Conservation (phyloP, 805 yeast species). For the Starmerella stigmatis region DNA sequence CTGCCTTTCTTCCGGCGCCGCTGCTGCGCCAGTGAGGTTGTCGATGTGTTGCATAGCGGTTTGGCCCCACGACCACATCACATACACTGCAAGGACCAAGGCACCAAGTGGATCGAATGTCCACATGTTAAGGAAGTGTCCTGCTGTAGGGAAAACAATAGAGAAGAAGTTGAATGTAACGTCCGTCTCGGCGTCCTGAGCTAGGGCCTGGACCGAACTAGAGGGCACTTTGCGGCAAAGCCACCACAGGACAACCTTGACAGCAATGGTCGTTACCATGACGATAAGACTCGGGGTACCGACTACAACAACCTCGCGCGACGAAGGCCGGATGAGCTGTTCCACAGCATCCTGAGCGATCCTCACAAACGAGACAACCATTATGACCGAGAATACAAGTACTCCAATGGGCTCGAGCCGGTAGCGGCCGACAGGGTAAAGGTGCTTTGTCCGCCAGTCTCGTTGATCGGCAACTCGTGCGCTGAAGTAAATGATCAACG, state of each 20-base stretch:
- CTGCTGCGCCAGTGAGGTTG: conserved; percentile 65
- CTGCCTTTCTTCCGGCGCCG: conserved; percentile 51
- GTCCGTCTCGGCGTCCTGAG: conserved; percentile 75
- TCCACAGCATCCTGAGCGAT: conserved; percentile 56
- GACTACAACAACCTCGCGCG: conserved; percentile 35
- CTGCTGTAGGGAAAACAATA: conserved; percentile 56
- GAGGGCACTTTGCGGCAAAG: conserved; percentile 54
- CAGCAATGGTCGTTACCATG: conserved; percentile 52
- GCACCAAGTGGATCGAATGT: conserved; percentile 76
- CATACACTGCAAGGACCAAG: conserved; percentile 47
- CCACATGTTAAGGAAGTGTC: conserved; percentile 44
- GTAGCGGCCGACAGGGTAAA: conserved; percentile 58
- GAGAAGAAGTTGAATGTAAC: conserved; percentile 63
- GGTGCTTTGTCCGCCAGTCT: conserved; percentile 37
- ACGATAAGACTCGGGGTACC: conserved; percentile 44
- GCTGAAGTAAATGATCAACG: conserved; percentile 57
- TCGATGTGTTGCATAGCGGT: conserved; percentile 63
- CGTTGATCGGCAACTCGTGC: conserved; percentile 35
- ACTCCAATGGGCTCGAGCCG: conserved; percentile 73
- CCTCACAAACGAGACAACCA: conserved; percentile 60
- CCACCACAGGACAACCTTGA: conserved; percentile 50
- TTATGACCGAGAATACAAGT: conserved; percentile 58
- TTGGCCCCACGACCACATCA: conserved; percentile 51
- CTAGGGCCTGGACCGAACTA: conserved; percentile 63
- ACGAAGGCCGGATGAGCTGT: conserved; percentile 36